Evolutionary conservation across 331 rosid species (phyloP).

Genomic region (Saraca asoca): DNA sequence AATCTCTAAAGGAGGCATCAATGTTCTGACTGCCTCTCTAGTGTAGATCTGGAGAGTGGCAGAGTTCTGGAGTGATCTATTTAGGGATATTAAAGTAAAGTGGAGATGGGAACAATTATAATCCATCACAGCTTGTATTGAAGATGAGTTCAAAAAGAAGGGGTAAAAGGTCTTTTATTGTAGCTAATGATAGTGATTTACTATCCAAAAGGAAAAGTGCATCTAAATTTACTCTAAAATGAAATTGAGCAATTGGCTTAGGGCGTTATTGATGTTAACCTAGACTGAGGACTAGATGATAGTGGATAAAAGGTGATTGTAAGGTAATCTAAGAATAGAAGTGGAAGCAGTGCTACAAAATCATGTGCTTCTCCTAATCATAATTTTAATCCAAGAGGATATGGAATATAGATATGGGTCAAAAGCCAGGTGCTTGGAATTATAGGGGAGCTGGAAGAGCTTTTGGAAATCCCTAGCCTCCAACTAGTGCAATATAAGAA

Average conservation of each 20-base stretch:
- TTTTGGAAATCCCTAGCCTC: slow-evolving; percentile 55
- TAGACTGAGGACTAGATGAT: slow-evolving; percentile 52
- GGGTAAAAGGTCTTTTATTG: slow-evolving; percentile 41
- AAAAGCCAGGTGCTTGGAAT: slow-evolving; percentile 37
- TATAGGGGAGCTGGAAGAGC: slow-evolving; percentile 56
- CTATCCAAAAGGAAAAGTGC: slow-evolving; percentile 52
- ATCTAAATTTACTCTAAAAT: slow-evolving; percentile 33
- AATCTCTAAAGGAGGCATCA: too few relatives aligned
- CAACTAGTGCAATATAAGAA: slow-evolving; percentile 48
- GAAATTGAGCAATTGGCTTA: slow-evolving; percentile 55
- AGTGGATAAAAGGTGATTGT: slow-evolving; percentile 73
- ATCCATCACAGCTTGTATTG: background rate
- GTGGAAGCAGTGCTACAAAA: slow-evolving; percentile 69
- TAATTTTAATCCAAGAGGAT: slow-evolving; percentile 47
- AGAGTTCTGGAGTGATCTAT: too few relatives aligned
- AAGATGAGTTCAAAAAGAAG: slow-evolving; percentile 69
- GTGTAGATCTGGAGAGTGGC: too few relatives aligned
- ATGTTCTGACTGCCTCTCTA: too few relatives aligned
- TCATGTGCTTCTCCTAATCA: slow-evolving; percentile 49
- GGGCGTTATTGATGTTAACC: slow-evolving; percentile 47
- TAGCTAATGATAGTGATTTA: slow-evolving; percentile 12
- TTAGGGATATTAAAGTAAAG: too few relatives aligned
- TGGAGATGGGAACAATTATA: slow-evolving; percentile 9
- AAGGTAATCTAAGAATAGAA: slow-evolving; percentile 68
- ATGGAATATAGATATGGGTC: slow-evolving; percentile 52